Base-by-base conservation (phyloP, 495 filamentous ascomycete species). In the Trichoderma asperelloides region DNA sequence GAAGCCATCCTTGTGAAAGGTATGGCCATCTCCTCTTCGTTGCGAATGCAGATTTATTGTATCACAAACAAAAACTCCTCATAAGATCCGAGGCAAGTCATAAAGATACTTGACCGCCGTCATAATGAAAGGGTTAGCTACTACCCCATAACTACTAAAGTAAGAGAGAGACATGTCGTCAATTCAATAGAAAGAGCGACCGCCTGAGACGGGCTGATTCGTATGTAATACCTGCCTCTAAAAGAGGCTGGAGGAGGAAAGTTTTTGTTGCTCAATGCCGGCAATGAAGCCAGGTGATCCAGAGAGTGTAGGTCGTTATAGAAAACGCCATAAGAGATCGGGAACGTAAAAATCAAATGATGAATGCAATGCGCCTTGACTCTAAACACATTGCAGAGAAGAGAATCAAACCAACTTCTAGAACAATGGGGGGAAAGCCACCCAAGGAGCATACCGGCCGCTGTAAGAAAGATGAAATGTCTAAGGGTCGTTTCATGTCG, bases 401-500 rank as follows among this genome's bases (percentile, higher is more conserved):
- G 23, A 60, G 67, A 28, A 60, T 21, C 23, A 60, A 30, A 12
- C 28, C 55, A 60, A 30, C 62, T 12, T 40, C 62, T 39, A 69
- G 39, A 57, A 25, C 57, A n/a, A 51, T 21, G 21, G 18, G 43
- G 18, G 0, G 25, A 6, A 21, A 21, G 1, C 27, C 27, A 30
- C 33, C 5, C 33, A 37, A 37, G 33, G 33, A 25, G 23, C 55
- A 60, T 60, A 21, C 27, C 55, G 27, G 16, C 27, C 23, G 23
- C 16, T n/a, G 16, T 13, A 60, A 60, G 55, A 23, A 39, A 47
- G 28, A 57, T 43, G 66, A 68, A 60, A 62, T 72, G 70, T 77
- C 75, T 77, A 68, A 47, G 63, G 70, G 43, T 77, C 75, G 71
- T 76, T 69, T 71, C 74, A 74, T 75, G 67, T 64, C 39, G 64